phyloP scores from a whole-genome alignment of 2,329 filamentous ascomycete species.

The Xylaria sp. region DNA sequence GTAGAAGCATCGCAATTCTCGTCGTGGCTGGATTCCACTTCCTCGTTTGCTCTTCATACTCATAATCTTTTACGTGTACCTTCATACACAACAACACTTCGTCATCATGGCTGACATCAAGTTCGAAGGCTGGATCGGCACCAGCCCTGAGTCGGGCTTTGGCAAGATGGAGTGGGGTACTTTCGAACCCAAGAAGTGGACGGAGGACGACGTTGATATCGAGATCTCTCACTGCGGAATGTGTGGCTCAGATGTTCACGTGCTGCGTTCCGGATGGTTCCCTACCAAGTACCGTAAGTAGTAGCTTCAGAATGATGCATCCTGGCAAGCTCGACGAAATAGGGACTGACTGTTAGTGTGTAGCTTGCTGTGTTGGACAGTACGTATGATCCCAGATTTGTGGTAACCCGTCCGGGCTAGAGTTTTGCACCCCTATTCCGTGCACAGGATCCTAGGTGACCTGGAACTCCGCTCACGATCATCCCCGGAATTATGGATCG shows the following conservation, averaged over 20 bases:
- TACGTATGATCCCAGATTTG: not conserved
- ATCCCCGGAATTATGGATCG: not conserved
- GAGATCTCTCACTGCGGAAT: constrained; percentile 61
- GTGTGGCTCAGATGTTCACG: constrained; percentile 59
- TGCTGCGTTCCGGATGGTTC: constrained; percentile 50
- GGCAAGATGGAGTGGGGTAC: constrained; percentile 52
- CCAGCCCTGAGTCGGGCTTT: constrained; percentile 36
- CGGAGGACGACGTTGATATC: constrained; percentile 61
- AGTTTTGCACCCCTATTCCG: not conserved
- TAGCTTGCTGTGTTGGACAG: constrained; percentile 54
- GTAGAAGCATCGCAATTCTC: too few relatives aligned
- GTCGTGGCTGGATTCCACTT: not conserved
- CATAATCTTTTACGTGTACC: not conserved
- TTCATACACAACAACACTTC: not conserved
- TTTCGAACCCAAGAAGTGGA: constrained; percentile 60
- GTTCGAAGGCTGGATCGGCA: constrained; percentile 50
- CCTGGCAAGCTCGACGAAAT: constrained; percentile 4
- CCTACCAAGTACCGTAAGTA: constrained; percentile 38
- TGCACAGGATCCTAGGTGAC: not conserved
- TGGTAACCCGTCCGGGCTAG: not conserved
- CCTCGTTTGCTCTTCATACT: not conserved
- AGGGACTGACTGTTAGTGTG: constrained; percentile 12
- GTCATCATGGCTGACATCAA: constrained; percentile 27
- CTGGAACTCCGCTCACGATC: not conserved
- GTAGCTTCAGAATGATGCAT: not conserved